Evolutionary conservation across 140 eudicot genomes (phyloP).

Genomic region (Erigeron philadelphicus): DNA sequence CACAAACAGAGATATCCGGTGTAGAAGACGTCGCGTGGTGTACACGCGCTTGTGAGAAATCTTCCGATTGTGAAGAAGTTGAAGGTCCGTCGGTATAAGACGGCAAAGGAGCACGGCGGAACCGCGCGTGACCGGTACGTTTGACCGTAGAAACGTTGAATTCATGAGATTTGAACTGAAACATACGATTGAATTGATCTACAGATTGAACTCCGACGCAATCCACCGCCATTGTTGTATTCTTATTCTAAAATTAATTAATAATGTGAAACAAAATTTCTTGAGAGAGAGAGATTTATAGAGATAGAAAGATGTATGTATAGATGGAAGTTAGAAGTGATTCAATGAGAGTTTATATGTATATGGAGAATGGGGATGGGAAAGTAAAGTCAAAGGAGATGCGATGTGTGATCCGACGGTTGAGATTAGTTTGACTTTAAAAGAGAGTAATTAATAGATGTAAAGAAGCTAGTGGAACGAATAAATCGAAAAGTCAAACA

Average conservation of each 20-base stretch:
- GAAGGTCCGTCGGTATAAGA: constrained; percentile 21
- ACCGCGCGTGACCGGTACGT: constrained; percentile 37
- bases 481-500: constrained; percentile 24
- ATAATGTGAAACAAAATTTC: neutral
- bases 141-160: constrained; percentile 19
- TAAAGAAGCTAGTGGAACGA: constrained; percentile 24
- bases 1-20: constrained; percentile 4
- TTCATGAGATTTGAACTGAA: constrained; percentile 24
- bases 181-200: constrained; percentile 23
- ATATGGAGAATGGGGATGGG: neutral
- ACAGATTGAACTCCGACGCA: constrained; percentile 28
- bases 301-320: neutral
- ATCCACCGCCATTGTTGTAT: constrained; percentile 30
- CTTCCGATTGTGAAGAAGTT: constrained; percentile 23
- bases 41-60: neutral
- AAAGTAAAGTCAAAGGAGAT: constrained; percentile 22
- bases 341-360: neutral
- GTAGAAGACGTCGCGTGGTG: neutral
- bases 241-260: too few relatives aligned
- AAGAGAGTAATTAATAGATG: neutral
- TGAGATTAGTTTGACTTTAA: constrained; percentile 24
- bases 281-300: neutral
- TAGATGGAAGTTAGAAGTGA: neutral
- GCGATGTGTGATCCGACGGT: constrained; percentile 27
- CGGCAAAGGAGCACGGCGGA: constrained; percentile 31